Evolutionary conservation across 345 rosid genomes (phyloP), one percentile per base, ranked within the genome.

Genomic region (Eutrema japonicum): DNA sequence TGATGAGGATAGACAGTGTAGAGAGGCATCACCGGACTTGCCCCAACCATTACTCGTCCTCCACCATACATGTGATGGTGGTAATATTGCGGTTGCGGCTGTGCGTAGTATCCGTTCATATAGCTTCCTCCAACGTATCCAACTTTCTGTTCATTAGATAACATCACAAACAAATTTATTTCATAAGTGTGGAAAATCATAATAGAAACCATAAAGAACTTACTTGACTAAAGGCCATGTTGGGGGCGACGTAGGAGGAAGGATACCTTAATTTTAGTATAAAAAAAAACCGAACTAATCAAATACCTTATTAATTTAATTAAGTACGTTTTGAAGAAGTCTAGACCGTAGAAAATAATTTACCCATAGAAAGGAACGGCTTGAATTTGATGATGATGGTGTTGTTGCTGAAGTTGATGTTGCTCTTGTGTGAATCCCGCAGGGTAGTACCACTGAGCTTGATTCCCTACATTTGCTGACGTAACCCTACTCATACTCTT

Each of bases 341-440:
- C 2, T 32, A 60, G 26, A 63, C 37, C 18, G 16, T 49, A 14
- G 30, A 74, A 38, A 11, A 52, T 26, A 45, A 32, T 65, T 37
- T 74, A 91, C 96, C 99, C 99, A 54, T 86, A 90, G 75, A 80
- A 90, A 30, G 97, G 90, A 73, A 89, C 78, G 73, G 96, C 82
- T 69, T 85, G 97, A 75, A 22, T 22, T 22, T 87, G 90, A 58
- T 40, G 67, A 0, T 65, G 59, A 8, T 64, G 76, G 42, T 47
- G 78, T 57, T 57, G 75, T 37, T 75, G 87, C 38, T 84, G 90
- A 22, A 16, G 16, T 16, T 16, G 16, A 16, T 16, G 16, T 16
- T 16, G 16, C 16, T 16, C 16, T 16, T 83, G 88, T 38, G 86
- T 89, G 74, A 43, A 88, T 37, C 87, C 87, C 2, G 84, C 76